Conservation (phyloP, 2,329 filamentous ascomycete species). For the Huntiella abstrusa region DNA sequence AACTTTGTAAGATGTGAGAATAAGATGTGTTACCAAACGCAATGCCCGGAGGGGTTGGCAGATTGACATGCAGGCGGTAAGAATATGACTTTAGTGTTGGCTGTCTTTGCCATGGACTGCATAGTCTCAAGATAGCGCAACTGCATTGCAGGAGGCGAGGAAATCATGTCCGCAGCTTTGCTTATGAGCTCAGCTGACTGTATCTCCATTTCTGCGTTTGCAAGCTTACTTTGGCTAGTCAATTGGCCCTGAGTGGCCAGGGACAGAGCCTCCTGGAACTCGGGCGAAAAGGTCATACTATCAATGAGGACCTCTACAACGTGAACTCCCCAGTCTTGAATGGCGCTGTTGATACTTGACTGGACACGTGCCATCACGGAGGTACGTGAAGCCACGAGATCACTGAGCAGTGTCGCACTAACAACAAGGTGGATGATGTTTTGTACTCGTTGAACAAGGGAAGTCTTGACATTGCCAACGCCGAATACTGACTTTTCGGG, state of each 20-base stretch:
- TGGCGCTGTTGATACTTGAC: slow-evolving; percentile 95
- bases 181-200: slow-evolving; percentile 88
- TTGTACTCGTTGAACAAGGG: slow-evolving; percentile 94
- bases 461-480: slow-evolving; percentile 83
- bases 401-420: slow-evolving; percentile 84
- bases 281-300: slow-evolving; percentile 92
- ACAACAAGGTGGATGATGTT: slow-evolving; percentile 95
- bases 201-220: slow-evolving; percentile 90
- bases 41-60: no score
- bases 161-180: slow-evolving; percentile 84
- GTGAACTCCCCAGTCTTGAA: slow-evolving; percentile 80
- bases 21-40: no score
- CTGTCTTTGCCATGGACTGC: slow-evolving; percentile 94
- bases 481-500: slow-evolving; percentile 96
- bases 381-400: slow-evolving; percentile 95
- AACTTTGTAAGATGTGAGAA: no score
- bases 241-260: slow-evolving; percentile 99
- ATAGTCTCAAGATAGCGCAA: slow-evolving; percentile 96
- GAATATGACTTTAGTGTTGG: slow-evolving; percentile 80
- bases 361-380: slow-evolving; percentile 89
- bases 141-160: slow-evolving; percentile 88
- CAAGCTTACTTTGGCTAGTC: slow-evolving; percentile 96
- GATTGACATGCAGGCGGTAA: slow-evolving; percentile 28
- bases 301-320: slow-evolving; percentile 99
- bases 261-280: slow-evolving; percentile 85